Percentiles rank a stretch among this genome's conserved stretches.
Conservation (phyloP, 106 monocot species). For the Vanilla planifolia region DNA sequence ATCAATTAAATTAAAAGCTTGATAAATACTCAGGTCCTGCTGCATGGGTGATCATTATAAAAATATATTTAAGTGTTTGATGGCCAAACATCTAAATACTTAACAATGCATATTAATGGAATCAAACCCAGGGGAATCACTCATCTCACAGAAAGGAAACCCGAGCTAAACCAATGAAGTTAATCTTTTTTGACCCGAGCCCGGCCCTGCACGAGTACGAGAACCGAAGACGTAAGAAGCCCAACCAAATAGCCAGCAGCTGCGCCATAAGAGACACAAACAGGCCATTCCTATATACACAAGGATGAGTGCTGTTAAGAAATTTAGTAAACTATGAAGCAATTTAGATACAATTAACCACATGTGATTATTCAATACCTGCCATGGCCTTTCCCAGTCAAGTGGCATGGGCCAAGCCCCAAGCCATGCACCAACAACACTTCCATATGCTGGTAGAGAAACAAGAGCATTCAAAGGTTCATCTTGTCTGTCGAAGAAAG, state of each 20-base stretch:
- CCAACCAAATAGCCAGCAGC: constrained; percentile 63
- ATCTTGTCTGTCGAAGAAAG: constrained; percentile 33
- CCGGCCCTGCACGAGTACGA: constrained; percentile 13
- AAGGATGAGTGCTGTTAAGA: background rate
- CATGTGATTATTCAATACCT: constrained; percentile 70
- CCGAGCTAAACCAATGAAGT: too few relatives aligned
- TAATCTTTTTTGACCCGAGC: constrained; percentile 48
- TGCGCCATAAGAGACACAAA: constrained; percentile 74
- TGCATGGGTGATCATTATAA: too few relatives aligned
- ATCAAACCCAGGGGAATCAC: too few relatives aligned
- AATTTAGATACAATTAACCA: too few relatives aligned
- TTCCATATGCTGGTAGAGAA: constrained; percentile 77
- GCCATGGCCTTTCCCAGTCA: constrained; percentile 98
- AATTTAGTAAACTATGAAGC: background rate
- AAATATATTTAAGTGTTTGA: too few relatives aligned
- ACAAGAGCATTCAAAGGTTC: constrained; percentile 55
- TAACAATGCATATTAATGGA: too few relatives aligned
- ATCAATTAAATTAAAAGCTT: too few relatives aligned
- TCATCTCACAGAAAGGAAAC: too few relatives aligned
- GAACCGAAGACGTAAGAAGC: constrained; percentile 26
- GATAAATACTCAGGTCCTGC: too few relatives aligned
- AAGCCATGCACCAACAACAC: constrained; percentile 89
- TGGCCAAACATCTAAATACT: too few relatives aligned
- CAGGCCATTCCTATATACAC: constrained; percentile 82
- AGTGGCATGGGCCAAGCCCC: constrained; percentile 99